Evolutionary conservation across 176 grass and related monocot genomes (phyloP), one percentile per base, ranked within the genome.

Genomic region (Carex scoparia): DNA sequence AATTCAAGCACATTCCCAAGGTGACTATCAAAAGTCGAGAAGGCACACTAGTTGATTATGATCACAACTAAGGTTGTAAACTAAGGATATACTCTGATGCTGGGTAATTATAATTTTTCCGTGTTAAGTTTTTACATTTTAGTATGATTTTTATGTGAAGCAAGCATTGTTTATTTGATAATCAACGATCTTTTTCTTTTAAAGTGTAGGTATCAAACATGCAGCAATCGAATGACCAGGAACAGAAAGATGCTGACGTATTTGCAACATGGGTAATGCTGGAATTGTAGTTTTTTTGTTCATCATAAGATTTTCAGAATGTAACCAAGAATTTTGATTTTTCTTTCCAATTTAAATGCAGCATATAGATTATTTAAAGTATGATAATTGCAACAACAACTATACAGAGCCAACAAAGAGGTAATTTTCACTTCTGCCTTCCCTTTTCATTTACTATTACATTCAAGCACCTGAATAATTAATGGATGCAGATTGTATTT

Each of bases 61-160:
- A 94, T 77, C 93, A 98, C 65, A 65, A 86, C 85, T 95, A 94
- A 88, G 93, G 96, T 9, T 91, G 95, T 81, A 92, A 94, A 18
- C 91, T 95, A 6, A 93, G 96, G 0, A 99, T 99, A 46, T 99
- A 99, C 88, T 92, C 93, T 49, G 93, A 99, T 71, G 96, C 96
- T 61, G 93, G 96, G 33, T 35, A 35, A 35, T 35, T 35, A 35
- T 35, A 35, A 35, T 35, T 35, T 35, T 35, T 2, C 33, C 33
- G 33, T 35, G 33, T 35, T 35, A 1, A 35, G 33, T 35, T 35
- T 35, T 35, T 35, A 35, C 33, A 2, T 35, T 35, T 35, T 35
- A 35, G 0, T 35, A 35, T 35, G 33, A 35, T 1, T 35, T 35
- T 35, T 35, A 35, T 35, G 33, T 35, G 33, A 35, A 35, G 1